Evolutionary conservation across 2,329 filamentous ascomycete species (phyloP).

Genomic region (Lachnellula occidentalis): DNA sequence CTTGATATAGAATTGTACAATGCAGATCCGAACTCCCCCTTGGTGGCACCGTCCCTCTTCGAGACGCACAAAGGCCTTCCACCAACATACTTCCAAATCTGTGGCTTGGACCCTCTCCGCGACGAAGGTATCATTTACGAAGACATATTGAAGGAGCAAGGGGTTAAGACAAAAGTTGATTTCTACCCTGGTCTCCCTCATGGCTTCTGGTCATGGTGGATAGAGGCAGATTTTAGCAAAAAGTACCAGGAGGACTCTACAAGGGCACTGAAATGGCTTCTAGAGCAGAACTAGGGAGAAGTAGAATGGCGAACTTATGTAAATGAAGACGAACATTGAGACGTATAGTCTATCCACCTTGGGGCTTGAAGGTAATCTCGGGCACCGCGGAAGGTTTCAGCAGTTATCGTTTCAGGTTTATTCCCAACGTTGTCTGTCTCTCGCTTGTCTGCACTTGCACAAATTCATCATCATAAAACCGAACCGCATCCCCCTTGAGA

Average conservation of each 20-base stretch:
- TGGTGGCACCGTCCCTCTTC: conserved; percentile 32
- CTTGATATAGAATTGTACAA: conserved; percentile 23
- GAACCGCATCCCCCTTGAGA: too few relatives aligned
- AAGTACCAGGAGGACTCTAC: conserved; percentile 23
- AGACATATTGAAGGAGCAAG: conserved; percentile 38
- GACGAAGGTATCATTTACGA: conserved; percentile 51
- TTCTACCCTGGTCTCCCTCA: conserved; percentile 32
- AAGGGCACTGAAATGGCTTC: conserved; percentile 16
- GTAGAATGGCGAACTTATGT: background rate
- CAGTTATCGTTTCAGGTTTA: too few relatives aligned
- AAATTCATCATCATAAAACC: too few relatives aligned
- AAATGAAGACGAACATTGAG: too few relatives aligned
- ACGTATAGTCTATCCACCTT: background rate
- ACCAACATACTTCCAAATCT: conserved; percentile 44
- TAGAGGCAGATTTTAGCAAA: conserved; percentile 22
- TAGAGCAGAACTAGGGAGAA: conserved; percentile 12
- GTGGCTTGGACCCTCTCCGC: conserved; percentile 44
- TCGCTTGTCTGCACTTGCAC: too few relatives aligned
- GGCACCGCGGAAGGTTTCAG: too few relatives aligned
- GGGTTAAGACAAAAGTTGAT: conserved; percentile 27
- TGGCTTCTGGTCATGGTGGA: conserved; percentile 28
- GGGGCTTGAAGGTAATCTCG: too few relatives aligned
- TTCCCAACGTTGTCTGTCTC: too few relatives aligned
- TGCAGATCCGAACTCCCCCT: conserved; percentile 26
- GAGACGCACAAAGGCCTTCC: conserved; percentile 35